A percentile compares a stretch with the other conserved stretches of the same genome.
These are phyloP conservation scores for Fusarium chuoi DNA, from an alignment of 2,329 filamentous ascomycete species.

Conservation along the genomic window DNA sequence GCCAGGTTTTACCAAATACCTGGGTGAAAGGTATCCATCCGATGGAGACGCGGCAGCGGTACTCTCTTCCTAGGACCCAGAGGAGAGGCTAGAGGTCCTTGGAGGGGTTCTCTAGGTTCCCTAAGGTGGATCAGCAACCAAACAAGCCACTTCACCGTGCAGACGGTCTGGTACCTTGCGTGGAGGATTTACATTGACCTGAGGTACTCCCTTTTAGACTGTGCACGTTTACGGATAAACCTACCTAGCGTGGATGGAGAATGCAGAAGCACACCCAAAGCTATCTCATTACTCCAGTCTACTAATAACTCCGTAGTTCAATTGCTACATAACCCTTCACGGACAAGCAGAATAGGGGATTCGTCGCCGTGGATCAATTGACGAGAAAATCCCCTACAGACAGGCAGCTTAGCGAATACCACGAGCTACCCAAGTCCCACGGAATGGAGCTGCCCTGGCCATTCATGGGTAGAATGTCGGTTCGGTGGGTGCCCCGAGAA, in stretches of 20 bases:
- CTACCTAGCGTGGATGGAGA: conserved; percentile 21
- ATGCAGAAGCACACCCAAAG: conserved; percentile 30
- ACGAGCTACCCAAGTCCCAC: conserved; percentile 20
- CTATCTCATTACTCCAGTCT: neutral
- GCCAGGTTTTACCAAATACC: conserved; percentile 38
- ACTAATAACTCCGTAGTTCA: neutral
- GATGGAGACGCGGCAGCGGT: conserved; percentile 36
- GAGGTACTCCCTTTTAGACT: conserved; percentile 29
- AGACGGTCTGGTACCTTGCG: conserved; percentile 28
- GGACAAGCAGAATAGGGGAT: conserved; percentile 18
- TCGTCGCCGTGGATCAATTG: neutral
- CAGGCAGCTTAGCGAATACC: conserved; percentile 12
- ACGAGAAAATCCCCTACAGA: conserved; percentile 4
- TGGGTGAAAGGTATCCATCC: conserved; percentile 36
- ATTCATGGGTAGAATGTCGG: conserved; percentile 32
- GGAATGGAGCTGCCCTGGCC: conserved; percentile 24
- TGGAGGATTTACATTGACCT: conserved; percentile 26
- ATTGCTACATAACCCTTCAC: neutral
- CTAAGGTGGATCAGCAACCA: conserved; percentile 13
- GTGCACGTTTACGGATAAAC: conserved; percentile 20
- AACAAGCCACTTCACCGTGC: conserved; percentile 33
- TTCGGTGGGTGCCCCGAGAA: conserved; percentile 32
- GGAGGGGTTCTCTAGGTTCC: conserved; percentile 18
- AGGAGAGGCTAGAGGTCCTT: conserved; percentile 29
- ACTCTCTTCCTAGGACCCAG: conserved; percentile 28